Evolutionary conservation across 495 filamentous ascomycete species (phyloP).

Genomic region (Apiosordaria backusii): DNA sequence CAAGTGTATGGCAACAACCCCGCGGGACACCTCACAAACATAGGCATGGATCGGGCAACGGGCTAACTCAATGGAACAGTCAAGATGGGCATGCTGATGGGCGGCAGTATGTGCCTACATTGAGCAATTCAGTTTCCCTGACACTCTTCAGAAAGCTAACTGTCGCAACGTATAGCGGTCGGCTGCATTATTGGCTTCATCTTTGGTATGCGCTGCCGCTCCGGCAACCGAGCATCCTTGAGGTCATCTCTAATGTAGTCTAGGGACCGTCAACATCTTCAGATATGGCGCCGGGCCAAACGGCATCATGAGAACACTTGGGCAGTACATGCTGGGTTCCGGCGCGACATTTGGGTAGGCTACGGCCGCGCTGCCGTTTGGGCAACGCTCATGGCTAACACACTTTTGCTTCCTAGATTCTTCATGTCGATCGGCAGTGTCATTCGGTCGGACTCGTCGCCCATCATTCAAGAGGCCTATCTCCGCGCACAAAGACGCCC

Average conservation of each 20-base stretch:
- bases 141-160: neutral
- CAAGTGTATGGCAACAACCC: conserved; percentile 62
- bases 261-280: conserved; percentile 90
- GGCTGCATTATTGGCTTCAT: conserved; percentile 97
- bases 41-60: neutral
- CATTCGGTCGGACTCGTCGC: conserved; percentile 77
- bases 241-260: conserved; percentile 24
- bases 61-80: conserved; percentile 54
- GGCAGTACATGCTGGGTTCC: conserved; percentile 97
- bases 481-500: conserved; percentile 56
- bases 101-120: conserved; percentile 67
- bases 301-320: conserved; percentile 85
- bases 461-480: conserved; percentile 60
- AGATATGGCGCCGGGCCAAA: conserved; percentile 90
- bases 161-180: conserved; percentile 59
- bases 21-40: neutral
- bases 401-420: conserved; percentile 55
- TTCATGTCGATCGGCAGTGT: conserved; percentile 99
- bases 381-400: neutral
- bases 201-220: conserved; percentile 59
- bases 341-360: conserved; percentile 92
- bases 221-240: neutral
- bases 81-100: conserved; percentile 98
- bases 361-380: conserved; percentile 8
- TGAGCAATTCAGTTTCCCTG: neutral